Evolutionary conservation across 768 basidiomycete species (phyloP), one percentile per base, ranked within the genome.

Genomic region (Suillus luteus): DNA sequence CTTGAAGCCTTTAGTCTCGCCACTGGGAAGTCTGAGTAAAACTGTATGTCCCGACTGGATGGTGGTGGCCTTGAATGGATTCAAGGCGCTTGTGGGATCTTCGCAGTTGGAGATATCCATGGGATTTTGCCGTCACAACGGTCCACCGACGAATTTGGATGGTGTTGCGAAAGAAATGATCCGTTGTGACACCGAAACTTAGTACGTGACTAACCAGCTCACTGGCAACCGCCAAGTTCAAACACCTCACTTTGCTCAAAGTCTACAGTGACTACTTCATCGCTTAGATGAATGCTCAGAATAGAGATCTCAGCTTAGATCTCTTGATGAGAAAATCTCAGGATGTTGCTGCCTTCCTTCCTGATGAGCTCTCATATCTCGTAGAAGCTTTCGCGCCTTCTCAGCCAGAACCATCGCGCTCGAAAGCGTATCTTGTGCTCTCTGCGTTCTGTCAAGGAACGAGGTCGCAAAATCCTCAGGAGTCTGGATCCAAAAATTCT

Each of bases 11-110:
- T 87, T 89, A 57, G 92, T 81, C 63, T 91, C 90, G 59, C 91
- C 91, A 66, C 86, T 94, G 5, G 95, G 95, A 48, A 96, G 72
- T 62, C 82, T 83, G 49, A 97, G 74, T 27, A 99, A 80, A 46
- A 98, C 86, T n/a, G 86, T 87, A 73, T 95, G 84, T 10, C 92
- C 91, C 7, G 82, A 73, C 57, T 84, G 81, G 60, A 96, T 91
- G 27, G 70, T 78, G 60, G 62, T 62, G 31, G 33, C 62, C 59
- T 72, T 68, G 64, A 68, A 44, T 61, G 60, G 37, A 58, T 44
- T 62, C 35, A 46, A 19, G 24, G 64, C 51, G 43, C 44, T 59
- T 61, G 55, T 62, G 37, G 62, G 31, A 46, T 59, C 48, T 54
- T 71, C 57, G 40, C 55, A 12, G 27, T 65, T 15, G 27, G 59